Evolutionary conservation across 345 rosid species (phyloP), one percentile per base, ranked within the genome.

Genomic region (Leavenworthia alabamica): DNA sequence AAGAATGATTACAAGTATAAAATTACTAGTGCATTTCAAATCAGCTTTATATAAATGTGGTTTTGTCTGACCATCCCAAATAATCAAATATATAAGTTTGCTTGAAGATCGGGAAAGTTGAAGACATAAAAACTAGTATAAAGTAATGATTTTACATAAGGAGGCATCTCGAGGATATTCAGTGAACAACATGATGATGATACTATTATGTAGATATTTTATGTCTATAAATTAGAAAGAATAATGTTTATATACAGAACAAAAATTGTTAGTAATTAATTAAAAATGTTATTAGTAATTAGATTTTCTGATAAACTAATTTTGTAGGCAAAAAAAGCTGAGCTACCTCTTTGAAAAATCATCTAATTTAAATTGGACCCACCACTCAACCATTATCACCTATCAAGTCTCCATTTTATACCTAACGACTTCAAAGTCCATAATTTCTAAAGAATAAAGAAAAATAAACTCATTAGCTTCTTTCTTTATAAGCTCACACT

Each of bases 91-190:
- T n/a, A n/a, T 40, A 31, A 56, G 65, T 71, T 64, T 71, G 75
- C 75, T 71, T 71, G 70, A 56, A 71, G 70, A 71, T 62, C 40
- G 75, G 64, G 70, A 63, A 71, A 71, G 75, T 47, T 56, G 70
- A 46, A 50, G 54, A 63, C 64, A 63, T 31, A 29, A 62, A n/a
- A n/a, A n/a, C n/a, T n/a, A n/a, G 58, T 55, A 29, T 47, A 62
- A 62, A 62, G 73, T 60, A n/a, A n/a, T n/a, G 4, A 10, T 35
- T 69, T 55, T 47, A 44, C 50, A 35, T 53, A 33, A 54, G 48
- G 31, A 55, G 62, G 68, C 74, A 70, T 70, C 74, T 62, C 74
- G 69, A 70, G 75, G 70, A 37, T 56, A 50, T 56, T 33, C 26
- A 55, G 47, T 70, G 22, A 62, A 36, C 62, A 52, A 44, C 57